Conservation (phyloP, 352 stramenopile genomes). For the Phytophthora pluvialis region DNA sequence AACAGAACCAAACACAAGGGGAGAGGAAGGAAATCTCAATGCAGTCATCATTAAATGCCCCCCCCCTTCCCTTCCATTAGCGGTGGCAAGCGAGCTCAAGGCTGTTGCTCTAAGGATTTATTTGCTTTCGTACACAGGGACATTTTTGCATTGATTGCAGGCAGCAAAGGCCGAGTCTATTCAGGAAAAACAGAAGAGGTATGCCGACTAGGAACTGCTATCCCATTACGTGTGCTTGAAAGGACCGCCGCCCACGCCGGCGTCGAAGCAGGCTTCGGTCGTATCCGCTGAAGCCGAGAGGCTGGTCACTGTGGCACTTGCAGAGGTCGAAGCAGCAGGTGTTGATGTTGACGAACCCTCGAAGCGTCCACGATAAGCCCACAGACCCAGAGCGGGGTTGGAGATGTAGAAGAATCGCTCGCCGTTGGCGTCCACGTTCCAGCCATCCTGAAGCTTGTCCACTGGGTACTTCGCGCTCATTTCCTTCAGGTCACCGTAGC, state of each 20-base stretch:
- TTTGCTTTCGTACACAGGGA: neutral
- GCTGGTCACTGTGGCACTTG: constrained; percentile 34
- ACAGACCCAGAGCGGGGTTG: constrained; percentile 96
- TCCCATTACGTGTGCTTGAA: constrained; percentile 55
- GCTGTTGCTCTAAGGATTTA: constrained; percentile 13
- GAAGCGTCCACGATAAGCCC: constrained; percentile 91
- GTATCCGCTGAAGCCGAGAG: constrained; percentile 47
- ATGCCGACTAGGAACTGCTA: neutral
- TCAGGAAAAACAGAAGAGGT: neutral
- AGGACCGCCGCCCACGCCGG: constrained; percentile 78
- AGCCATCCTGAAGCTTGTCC: constrained; percentile 90
- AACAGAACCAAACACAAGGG: constrained; percentile 22
- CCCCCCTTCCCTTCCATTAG: neutral
- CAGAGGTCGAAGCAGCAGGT: constrained; percentile 8
- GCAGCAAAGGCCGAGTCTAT: constrained; percentile 5
- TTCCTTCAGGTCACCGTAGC: constrained; percentile 86
- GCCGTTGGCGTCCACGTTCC: constrained; percentile 86
- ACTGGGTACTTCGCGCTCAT: constrained; percentile 90
- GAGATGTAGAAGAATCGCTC: constrained; percentile 97
- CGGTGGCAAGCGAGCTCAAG: constrained; percentile 1
- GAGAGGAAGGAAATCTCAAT: constrained; percentile 39
- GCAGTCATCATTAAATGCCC: constrained; percentile 29
- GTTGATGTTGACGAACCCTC: constrained; percentile 45
- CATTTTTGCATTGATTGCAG: neutral
- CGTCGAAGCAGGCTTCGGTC: constrained; percentile 64